Conservation (phyloP, 2,329 filamentous ascomycete species). For the Beauveria sp. region DNA sequence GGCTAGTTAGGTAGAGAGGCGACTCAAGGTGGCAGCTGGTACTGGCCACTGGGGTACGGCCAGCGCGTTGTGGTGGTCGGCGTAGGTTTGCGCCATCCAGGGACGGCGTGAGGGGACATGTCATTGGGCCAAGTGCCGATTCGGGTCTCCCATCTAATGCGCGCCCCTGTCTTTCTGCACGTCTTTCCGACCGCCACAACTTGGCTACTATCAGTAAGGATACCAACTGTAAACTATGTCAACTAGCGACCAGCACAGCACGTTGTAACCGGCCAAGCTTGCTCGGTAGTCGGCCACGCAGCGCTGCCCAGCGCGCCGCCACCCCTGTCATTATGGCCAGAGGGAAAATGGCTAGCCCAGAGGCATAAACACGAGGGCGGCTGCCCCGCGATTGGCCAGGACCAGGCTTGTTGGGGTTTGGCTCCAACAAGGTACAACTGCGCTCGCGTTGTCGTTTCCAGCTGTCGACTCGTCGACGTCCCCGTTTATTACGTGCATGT, state of each 20-base stretch:
- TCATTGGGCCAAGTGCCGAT: not conserved
- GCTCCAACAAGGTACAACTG: not conserved
- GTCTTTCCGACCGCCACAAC: not conserved
- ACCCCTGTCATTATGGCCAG: not conserved
- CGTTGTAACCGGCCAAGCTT: no score
- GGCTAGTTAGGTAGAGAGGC: no score
- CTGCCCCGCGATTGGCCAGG: constrained; percentile 1
- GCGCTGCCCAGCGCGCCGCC: not conserved
- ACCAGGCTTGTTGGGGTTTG: not conserved
- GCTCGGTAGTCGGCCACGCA: not conserved
- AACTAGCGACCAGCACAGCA: not conserved
- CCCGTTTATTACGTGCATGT: not conserved
- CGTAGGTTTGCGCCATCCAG: no score
- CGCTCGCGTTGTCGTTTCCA: not conserved
- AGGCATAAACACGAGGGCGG: not conserved
- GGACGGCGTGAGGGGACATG: not conserved
- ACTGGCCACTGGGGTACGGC: no score
- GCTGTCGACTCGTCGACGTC: not conserved
- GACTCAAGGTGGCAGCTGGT: no score
- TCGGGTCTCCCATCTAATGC: not conserved
- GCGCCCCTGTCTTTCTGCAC: not conserved
- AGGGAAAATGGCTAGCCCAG: not conserved
- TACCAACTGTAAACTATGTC: not conserved
- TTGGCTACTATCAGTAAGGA: not conserved
- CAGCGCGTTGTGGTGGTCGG: no score